Conservation (phyloP, 257 asterid genomes). For the Plantago ovata region DNA sequence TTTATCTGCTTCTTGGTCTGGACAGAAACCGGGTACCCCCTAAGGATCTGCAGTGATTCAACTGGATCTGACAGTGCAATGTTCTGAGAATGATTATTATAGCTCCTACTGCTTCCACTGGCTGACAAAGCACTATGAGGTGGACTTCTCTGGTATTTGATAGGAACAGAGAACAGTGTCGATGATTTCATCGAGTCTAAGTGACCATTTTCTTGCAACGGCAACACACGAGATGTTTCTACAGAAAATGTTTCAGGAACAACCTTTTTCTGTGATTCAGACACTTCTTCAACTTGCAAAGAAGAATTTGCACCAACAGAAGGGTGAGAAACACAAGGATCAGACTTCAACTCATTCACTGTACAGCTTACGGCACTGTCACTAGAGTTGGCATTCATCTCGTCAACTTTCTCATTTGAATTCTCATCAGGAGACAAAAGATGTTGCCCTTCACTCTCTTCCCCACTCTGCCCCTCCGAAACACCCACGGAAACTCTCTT, state of each 20-base stretch:
- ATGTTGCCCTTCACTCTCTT: slow-evolving; percentile 28
- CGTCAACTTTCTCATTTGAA: slow-evolving; percentile 25
- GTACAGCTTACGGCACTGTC: slow-evolving; percentile 26
- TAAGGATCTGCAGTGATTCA: slow-evolving; percentile 43
- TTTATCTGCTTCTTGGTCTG: slow-evolving; percentile 37
- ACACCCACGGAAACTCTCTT: slow-evolving; percentile 24
- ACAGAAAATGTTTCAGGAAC: slow-evolving; percentile 28
- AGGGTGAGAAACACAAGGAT: slow-evolving; percentile 26
- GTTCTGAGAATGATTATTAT: slow-evolving; percentile 29
- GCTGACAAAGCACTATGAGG: slow-evolving; percentile 25
- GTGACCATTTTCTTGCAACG: slow-evolving; percentile 29
- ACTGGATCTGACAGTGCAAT: slow-evolving; percentile 29
- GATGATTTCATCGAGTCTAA: slow-evolving; percentile 34
- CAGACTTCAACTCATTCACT: slow-evolving; percentile 22
- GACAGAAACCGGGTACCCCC: slow-evolving; percentile 49
- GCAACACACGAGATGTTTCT: slow-evolving; percentile 28
- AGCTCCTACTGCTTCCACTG: slow-evolving; percentile 24
- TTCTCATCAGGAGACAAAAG: slow-evolving; percentile 25
- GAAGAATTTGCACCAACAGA: slow-evolving; percentile 23
- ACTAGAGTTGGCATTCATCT: slow-evolving; percentile 22
- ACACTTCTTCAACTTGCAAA: slow-evolving; percentile 23
- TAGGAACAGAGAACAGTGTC: slow-evolving; percentile 40
- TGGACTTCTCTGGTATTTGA: slow-evolving; percentile 35
- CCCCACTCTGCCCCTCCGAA: slow-evolving; percentile 26
- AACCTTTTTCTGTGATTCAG: slow-evolving; percentile 32